These are phyloP conservation scores for Aspergillus biplanus DNA, from an alignment of 495 filamentous ascomycete species.

Conservation along the genomic window DNA sequence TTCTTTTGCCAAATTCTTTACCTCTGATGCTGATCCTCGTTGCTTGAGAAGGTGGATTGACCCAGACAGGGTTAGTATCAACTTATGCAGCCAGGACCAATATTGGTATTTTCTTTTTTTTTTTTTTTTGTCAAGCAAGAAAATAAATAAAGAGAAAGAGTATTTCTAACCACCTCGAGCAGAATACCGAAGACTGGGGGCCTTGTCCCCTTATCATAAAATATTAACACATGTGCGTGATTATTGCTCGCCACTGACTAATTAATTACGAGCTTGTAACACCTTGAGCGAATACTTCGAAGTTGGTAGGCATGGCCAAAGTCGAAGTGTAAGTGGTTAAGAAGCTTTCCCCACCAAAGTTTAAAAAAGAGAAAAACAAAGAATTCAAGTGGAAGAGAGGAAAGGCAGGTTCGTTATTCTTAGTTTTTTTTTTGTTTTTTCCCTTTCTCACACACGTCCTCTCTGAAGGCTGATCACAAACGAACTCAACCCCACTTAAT, in stretches of 20 bases:
- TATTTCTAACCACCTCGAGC: background rate
- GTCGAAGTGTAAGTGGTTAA: conserved; percentile 5
- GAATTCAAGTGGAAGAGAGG: background rate
- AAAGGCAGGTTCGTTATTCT: background rate
- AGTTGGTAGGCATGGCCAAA: conserved; percentile 1
- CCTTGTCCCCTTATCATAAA: conserved; percentile 1
- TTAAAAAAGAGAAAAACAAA: conserved; percentile 5
- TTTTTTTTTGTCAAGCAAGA: background rate
- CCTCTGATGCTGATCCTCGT: conserved; percentile 17
- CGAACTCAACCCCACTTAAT: conserved; percentile 1
- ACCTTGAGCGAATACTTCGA: background rate
- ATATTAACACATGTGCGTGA: conserved; percentile 5
- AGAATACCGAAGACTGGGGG: conserved; percentile 1
- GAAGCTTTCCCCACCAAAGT: conserved; percentile 19
- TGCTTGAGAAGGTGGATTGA: conserved; percentile 8
- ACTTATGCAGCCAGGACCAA: conserved; percentile 11
- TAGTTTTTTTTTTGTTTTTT: background rate
- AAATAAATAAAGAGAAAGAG: background rate
- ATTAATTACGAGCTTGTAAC: background rate
- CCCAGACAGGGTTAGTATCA: conserved; percentile 8
- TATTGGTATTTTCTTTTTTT: background rate
- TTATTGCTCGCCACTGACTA: background rate
- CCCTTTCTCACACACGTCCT: background rate
- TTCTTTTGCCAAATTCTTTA: conserved; percentile 3
- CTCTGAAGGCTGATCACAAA: conserved; percentile 14